Percentiles rank a stretch among this genome's conserved stretches.
phyloP scores from a whole-genome alignment of 768 basidiomycete species.

The Tylopilus vinaceipallidus region DNA sequence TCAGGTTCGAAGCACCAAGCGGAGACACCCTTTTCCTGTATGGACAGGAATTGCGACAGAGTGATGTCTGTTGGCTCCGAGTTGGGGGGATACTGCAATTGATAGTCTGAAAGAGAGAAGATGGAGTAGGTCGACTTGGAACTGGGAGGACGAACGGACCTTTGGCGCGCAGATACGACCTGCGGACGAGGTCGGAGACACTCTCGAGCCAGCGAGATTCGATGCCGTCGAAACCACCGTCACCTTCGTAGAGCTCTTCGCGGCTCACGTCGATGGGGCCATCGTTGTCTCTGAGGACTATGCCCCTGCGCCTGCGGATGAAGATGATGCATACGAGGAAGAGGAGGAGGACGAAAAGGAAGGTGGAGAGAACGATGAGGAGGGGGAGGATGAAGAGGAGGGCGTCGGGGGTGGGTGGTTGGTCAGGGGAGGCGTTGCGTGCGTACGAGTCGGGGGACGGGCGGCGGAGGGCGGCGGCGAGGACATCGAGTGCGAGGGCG shows the following conservation, averaged over 20 bases:
- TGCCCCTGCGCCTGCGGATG: conserved; percentile 73
- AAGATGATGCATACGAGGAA: conserved; percentile 90
- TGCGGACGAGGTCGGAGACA: conserved; percentile 60
- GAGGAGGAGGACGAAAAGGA: conserved; percentile 88
- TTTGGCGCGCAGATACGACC: conserved; percentile 83
- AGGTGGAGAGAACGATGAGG: conserved; percentile 89
- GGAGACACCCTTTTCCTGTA: conserved; percentile 98
- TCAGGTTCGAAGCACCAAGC: conserved; percentile 99
- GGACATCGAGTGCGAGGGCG: conserved; percentile 3
- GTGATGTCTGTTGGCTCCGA: conserved; percentile 99
- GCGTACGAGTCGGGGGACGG: conserved; percentile 2
- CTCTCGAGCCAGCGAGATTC: conserved; percentile 93
- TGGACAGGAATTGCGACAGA: conserved; percentile 95
- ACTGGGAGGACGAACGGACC: conserved; percentile 46
- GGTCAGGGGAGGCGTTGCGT: conserved; percentile 14
- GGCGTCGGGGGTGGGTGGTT: conserved; percentile 49
- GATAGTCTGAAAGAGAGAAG: conserved; percentile 56
- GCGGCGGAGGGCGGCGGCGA: conserved; percentile 2
- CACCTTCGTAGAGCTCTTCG: conserved; percentile 85
- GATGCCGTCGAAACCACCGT: conserved; percentile 90
- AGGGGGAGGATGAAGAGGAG: conserved; percentile 89
- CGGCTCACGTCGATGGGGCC: conserved; percentile 93
- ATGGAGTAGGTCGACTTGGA: conserved; percentile 7
- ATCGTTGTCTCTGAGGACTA: conserved; percentile 79
- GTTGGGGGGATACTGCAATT: conserved; percentile 88